These are phyloP conservation scores for Aspergillus candidus DNA, from an alignment of 2,329 filamentous ascomycete species.

Conservation along the genomic window DNA sequence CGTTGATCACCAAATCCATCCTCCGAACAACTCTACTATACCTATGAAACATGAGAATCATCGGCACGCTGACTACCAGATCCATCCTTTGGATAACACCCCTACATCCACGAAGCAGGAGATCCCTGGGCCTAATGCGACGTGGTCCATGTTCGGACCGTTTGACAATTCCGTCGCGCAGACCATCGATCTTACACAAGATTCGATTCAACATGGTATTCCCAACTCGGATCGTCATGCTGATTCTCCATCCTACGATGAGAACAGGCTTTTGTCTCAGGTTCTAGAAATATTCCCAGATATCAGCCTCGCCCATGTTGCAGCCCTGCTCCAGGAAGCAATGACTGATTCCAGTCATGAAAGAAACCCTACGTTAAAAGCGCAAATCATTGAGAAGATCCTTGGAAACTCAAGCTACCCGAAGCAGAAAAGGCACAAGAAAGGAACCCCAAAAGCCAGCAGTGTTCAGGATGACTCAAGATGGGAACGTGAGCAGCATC, in stretches of 20 bases:
- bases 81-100: no score
- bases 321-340: conserved; percentile 8
- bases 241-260: neutral
- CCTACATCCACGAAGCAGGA: no score
- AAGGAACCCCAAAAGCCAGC: conserved; percentile 31
- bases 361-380: conserved; percentile 8
- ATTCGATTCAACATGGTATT: no score
- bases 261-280: conserved; percentile 24
- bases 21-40: no score
- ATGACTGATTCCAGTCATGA: neutral
- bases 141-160: no score
- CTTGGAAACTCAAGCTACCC: conserved; percentile 39
- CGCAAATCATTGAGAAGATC: conserved; percentile 39
- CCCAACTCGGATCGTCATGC: neutral
- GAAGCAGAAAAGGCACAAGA: conserved; percentile 33
- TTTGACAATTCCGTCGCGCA: no score
- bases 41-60: no score
- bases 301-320: conserved; percentile 39
- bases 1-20: no score
- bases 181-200: no score
- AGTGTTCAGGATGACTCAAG: conserved; percentile 15
- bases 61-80: no score
- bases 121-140: no score
- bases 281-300: conserved; percentile 44
- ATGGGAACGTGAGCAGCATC: conserved; percentile 22